These are phyloP conservation scores for Diutina pseudorugosa DNA, from an alignment of 1,139 yeast genomes.

Conservation along the genomic window DNA sequence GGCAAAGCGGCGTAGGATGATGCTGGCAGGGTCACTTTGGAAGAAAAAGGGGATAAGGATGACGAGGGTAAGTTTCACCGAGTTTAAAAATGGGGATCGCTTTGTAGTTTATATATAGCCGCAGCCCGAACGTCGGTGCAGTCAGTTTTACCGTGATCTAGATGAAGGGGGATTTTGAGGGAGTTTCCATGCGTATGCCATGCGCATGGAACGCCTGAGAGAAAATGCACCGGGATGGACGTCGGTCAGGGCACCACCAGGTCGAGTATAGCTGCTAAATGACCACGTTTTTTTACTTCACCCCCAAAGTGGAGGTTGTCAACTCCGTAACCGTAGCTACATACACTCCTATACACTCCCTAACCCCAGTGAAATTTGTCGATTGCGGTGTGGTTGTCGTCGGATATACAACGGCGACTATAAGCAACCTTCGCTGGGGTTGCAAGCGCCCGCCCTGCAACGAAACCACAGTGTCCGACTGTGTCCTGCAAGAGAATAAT, in stretches of 20 bases:
- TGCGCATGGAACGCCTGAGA: constrained; percentile 1
- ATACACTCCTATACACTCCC: no score
- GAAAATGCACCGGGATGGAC: neutral
- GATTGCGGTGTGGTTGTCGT: neutral
- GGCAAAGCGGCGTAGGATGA: neutral
- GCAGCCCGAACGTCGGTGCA: neutral
- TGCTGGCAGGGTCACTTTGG: neutral
- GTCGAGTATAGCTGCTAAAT: neutral
- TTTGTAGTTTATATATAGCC: no score
- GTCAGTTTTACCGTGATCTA: neutral
- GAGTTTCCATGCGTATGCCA: neutral
- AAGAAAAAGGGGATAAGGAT: no score
- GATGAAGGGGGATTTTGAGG: neutral
- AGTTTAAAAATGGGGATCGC: no score
- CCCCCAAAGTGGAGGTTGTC: no score
- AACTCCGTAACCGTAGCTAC: no score
- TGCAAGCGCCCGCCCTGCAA: neutral
- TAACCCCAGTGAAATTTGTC: neutral
- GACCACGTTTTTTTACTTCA: neutral
- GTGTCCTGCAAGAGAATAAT: neutral
- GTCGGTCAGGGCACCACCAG: neutral
- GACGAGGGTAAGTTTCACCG: no score
- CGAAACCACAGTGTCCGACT: neutral
- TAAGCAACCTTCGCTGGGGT: neutral
- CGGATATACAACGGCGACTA: neutral